Base-by-base conservation (phyloP, 192 early-diverging fungal genomes). In the Umbelopsis sp. region DNA sequence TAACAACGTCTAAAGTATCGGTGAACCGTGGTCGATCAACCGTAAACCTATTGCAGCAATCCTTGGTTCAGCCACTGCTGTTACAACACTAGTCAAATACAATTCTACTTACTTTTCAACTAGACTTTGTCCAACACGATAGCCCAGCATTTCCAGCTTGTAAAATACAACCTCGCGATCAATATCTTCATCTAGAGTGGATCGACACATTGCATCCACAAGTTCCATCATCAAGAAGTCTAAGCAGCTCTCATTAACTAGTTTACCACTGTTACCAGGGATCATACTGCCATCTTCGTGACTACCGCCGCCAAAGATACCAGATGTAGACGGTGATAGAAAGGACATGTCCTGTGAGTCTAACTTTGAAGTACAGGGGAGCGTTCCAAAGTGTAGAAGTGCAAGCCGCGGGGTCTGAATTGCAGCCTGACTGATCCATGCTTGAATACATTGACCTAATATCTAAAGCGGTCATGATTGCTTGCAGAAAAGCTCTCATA, bases 1-100 rank as follows among this genome's bases (percentile, higher is more conserved):
- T 99, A 61, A 99, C 92, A 35, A 97, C 91, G 53, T 98, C 98
- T 22, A 99, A 80, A 33, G 91, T 98, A 82, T 98, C 97, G 0
- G 85, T 81, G 74, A 99, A 94, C 6, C 98, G 90, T 69, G 93
- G 87, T 70, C 91, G 86, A 52, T 97, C 91, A 68, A 90, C 88
- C 1, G 96, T 92, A 69, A 94, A 90, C 70, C 93, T 94, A 80
- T 27, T 16, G 23, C 11, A 35, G 22, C 37, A 23, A 23, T 20
- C n/a, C 20, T 25, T n/a, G 35, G 9, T 49, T 35, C 45, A 12
- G 11, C 45, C 45, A 51, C 18, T 22, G 18, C 30, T 30, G 8
- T 3, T 30, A 71, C 21, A 22, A 33, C 13, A 21, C n/a, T 5
- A 10, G 27, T 37, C 25, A 23, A 3, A 52, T n/a, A 55, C 16